Base-by-base conservation (phyloP, 2,329 filamentous ascomycete genomes). In the Monosporascus ibericus region DNA sequence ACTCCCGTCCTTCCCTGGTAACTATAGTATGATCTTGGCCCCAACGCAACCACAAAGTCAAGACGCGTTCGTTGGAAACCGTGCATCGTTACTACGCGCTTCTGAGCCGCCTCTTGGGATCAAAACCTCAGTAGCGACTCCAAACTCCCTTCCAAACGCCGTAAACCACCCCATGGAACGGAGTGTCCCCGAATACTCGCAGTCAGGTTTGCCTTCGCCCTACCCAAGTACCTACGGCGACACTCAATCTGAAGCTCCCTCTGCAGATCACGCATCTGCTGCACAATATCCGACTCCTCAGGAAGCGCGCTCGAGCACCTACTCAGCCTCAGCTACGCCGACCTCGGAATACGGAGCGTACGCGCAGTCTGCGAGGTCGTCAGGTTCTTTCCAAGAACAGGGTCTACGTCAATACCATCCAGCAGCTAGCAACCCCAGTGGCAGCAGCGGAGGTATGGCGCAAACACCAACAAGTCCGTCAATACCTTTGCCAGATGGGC, bases 381-480 rank as follows among this genome's bases (percentile, higher is more conserved):
- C 65, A 71, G 84, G 85, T 73, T 86, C 87, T 55, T 95, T 92
- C 68, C 87, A 89, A 70, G 90, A 95, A 65, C 91, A 95, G 73
- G 82, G 94, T 70, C 85, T 89, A 75, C 88, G 90, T 64, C 81
- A 86, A 68, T 94, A 94, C 78, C 87, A 90, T 74, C 85, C 85
- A 73, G 78, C 85, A 74, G 78, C 89, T 72, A 82, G 82, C 76
- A 85, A 81, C 72, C 81, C 85, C 72, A 85, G 81, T 75, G 84
- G 84, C 75, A 82, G 86, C 74, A 75, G 73, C 75, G 87, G 84
- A 85, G 87, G 86, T 86, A 96, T 96, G 92, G 90, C 92, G 84
- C 91, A 96, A 90, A 84, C 79, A 76, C 75, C 90, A 87, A 90
- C 90, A 87, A 96, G 92, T 96, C 89, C 90, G 91, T 96, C 90